Evolutionary conservation across 148 eudicot species (phyloP).

Genomic region (Cornus kousa): DNA sequence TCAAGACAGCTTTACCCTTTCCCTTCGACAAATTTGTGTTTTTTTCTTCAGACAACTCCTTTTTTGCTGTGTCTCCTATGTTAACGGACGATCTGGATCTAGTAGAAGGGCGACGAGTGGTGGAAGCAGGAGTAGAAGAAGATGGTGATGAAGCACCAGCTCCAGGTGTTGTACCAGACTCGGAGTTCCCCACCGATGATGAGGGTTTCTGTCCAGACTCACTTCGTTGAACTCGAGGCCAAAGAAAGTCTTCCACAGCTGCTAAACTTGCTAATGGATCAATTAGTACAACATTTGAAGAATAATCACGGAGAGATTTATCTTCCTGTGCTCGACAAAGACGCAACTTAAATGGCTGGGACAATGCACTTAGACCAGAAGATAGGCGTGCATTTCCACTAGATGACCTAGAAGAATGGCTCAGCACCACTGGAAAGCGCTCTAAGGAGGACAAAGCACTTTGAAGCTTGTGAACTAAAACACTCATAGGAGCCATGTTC

Average conservation of each 20-base stretch:
- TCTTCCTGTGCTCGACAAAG: constrained; percentile 90
- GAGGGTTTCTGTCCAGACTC: constrained; percentile 79
- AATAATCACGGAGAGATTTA: constrained; percentile 95
- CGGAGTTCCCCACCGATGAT: constrained; percentile 64
- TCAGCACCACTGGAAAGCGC: constrained; percentile 91
- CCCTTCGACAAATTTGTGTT: constrained; percentile 65
- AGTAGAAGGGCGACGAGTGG: constrained; percentile 72
- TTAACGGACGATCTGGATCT: constrained; percentile 69
- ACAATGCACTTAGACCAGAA: constrained; percentile 79
- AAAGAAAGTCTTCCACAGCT: constrained; percentile 93
- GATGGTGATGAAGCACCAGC: constrained; percentile 66
- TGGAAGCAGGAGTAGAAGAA: constrained; percentile 62
- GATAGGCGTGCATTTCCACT: constrained; percentile 81
- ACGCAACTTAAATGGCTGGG: constrained; percentile 95
- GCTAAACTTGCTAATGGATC: constrained; percentile 98
- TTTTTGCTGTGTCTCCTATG: constrained; percentile 60
- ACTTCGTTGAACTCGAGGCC: constrained; percentile 89
- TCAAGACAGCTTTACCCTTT: constrained; percentile 89
- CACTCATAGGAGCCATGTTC: constrained; percentile 55
- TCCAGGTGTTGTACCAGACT: constrained; percentile 57
- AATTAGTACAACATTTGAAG: constrained; percentile 87
- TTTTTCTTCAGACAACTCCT: constrained; percentile 57
- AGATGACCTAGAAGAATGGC: constrained; percentile 83
- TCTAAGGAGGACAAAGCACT: constrained; percentile 88
- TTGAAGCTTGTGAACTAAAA: constrained; percentile 90